Base-by-base conservation (phyloP, 345 rosid genomes). In the Salix exigua region DNA sequence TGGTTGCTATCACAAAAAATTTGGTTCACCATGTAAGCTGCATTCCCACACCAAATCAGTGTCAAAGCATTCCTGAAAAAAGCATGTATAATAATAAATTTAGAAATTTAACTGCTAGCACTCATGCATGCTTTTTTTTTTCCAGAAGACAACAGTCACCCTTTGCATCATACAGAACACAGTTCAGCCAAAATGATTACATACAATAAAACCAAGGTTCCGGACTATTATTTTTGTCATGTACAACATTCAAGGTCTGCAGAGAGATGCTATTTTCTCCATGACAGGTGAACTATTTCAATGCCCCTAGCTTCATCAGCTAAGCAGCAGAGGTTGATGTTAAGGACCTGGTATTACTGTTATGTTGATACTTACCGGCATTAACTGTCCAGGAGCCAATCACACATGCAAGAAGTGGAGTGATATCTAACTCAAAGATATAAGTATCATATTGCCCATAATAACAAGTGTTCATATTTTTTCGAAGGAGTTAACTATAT, bases 11-110 rank as follows among this genome's bases (percentile, higher is more conserved):
- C 90, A 74, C 89, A 95, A 53, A 97, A 89, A 80, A 95, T 90
- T 83, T 40, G 86, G 71, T 95, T 95, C 83, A 88, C 90, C 97
- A 93, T 91, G 73, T 89, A 91, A 87, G 99, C 99, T 95, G 96
- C 96, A 84, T 81, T 81, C 70, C 81, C 83, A 89, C 67, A 85
- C 48, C 66, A 84, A 86, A 76, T 75, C 80, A 85, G 77, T 77
- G 83, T 79, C 83, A 87, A 83, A 66, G 82, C 70, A 82, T 12
- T 77, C 79, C 84, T 33, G 75, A 65, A 79, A 86, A 67, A 66
- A 69, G 51, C 28, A n/a, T 72, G 63, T 71, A 44, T 23, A 55
- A 14, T 25, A 51, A 66, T 72, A 53, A 79, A 73, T 75, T 81
- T 46, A 77, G 75, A 78, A 58, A 63, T 44, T 61, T 42, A 70